Percentiles rank a stretch among this genome's conserved stretches.
phyloP scores from a whole-genome alignment of 345 rosid species.

The Eucalyptus marginata region DNA sequence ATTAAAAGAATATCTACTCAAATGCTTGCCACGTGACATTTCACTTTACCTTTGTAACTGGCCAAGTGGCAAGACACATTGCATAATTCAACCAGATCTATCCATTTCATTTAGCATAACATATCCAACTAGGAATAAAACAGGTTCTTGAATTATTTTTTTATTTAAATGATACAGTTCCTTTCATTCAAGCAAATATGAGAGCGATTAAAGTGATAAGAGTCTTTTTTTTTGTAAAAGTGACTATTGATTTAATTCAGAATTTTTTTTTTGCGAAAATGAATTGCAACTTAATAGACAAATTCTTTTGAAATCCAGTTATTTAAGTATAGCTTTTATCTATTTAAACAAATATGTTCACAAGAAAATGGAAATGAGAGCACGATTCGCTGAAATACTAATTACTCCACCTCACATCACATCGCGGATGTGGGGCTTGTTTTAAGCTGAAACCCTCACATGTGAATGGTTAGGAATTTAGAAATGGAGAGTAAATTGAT shows the following conservation, averaged over 20 bases:
- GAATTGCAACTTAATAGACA: not conserved
- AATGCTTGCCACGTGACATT: not conserved
- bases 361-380: too few relatives aligned
- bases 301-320: too few relatives aligned
- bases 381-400: too few relatives aligned
- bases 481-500: too few relatives aligned
- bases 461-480: too few relatives aligned
- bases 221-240: not conserved
- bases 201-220: not conserved
- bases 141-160: not conserved
- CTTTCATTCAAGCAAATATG: not conserved
- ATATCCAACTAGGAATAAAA: not conserved
- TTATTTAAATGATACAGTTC: not conserved
- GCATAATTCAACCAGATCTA: not conserved
- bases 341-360: too few relatives aligned
- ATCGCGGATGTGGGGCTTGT: too few relatives aligned
- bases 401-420: not conserved
- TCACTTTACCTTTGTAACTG: not conserved
- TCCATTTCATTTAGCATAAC: not conserved
- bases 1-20: not conserved
- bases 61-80: not conserved
- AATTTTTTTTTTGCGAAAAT: not conserved
- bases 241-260: not conserved
- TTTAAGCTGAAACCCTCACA: not conserved
- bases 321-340: too few relatives aligned